These are phyloP conservation scores for Fusarium sacchari DNA, from an alignment of 2,329 filamentous ascomycete genomes.

Conservation along the genomic window DNA sequence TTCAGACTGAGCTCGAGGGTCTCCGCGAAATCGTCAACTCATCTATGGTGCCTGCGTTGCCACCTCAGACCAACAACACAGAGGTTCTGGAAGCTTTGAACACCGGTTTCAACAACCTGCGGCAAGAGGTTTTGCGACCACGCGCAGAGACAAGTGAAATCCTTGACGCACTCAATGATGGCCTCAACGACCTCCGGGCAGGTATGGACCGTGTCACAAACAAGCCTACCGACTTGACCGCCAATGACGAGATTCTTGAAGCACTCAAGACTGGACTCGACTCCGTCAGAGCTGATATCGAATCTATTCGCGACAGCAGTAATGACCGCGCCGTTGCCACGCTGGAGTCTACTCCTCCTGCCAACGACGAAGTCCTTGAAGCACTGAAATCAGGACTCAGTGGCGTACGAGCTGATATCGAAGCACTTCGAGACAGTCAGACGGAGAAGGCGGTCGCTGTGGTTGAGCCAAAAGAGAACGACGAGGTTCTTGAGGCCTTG, in stretches of 20 bases:
- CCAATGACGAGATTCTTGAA: constrained; percentile 89
- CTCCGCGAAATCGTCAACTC: constrained; percentile 81
- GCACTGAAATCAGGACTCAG: constrained; percentile 85
- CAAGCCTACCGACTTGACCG: constrained; percentile 83
- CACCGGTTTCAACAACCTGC: constrained; percentile 77
- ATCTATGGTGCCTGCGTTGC: constrained; percentile 69
- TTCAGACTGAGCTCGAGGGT: constrained; percentile 84
- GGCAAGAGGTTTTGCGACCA: constrained; percentile 76
- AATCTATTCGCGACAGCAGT: constrained; percentile 72
- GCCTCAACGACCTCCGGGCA: constrained; percentile 78
- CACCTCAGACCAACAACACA: constrained; percentile 56
- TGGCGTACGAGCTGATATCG: constrained; percentile 79
- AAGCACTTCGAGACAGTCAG: constrained; percentile 71
- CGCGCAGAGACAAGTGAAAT: constrained; percentile 84
- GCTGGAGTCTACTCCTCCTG: constrained; percentile 56
- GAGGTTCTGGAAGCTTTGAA: constrained; percentile 78
- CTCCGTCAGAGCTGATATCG: constrained; percentile 79
- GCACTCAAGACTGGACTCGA: constrained; percentile 85
- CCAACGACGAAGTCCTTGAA: constrained; percentile 88
- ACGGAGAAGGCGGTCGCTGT: constrained; percentile 55
- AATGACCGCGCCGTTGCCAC: constrained; percentile 61
- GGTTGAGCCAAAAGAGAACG: constrained; percentile 67
- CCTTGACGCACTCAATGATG: constrained; percentile 88
- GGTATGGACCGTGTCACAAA: constrained; percentile 82
- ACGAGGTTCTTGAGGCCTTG: constrained; percentile 81